Evolutionary conservation across 2,329 filamentous ascomycete species (phyloP), one percentile per base, ranked within the genome.

Genomic region (Lizonia empirigonia): DNA sequence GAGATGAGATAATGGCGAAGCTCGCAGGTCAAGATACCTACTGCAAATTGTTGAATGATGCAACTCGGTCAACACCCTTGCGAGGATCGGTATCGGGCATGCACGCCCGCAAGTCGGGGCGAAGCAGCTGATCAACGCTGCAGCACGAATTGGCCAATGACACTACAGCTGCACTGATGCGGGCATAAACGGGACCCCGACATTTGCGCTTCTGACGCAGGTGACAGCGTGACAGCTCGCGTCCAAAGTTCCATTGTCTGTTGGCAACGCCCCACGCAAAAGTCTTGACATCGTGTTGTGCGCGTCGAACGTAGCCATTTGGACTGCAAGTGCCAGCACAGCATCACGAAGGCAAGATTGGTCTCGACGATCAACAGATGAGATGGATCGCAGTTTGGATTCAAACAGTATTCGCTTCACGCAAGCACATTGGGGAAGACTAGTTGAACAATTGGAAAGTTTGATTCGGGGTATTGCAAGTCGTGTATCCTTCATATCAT

Each of bases 401-500:
- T n/a, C n/a, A 18, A 24, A n/a, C 29, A 16, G n/a, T 7, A 7
- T n/a, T n/a, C n/a, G n/a, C 24, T 36, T 46, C 42, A 60, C 27
- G 15, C 13, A 22, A 8, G 23, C 22, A 46, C 13, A 41, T 22
- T 10, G 19, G 33, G 20, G 41, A 29, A 19, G 5, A 32, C 5
- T 12, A 23, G 24, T 41, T 53, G 37, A 56, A 56, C 24, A 65
- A 55, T 53, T 64, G 56, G n/a, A 50, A 58, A 46, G 53, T 62
- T 48, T 52, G 51, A 56, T 58, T 64, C 62, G 61, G 49, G 62
- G 60, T 68, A 67, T 68, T 63, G 67, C 67, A 71, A 64, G 63
- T 69, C 58, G 58, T 64, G 49, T 66, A 61, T 63, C 55, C 62
- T 50, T 70, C 68, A 65, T 71, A 59, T 62, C 55, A 58, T 67